Evolutionary conservation across 495 filamentous ascomycete species (phyloP).

Genomic region (Trichocladium uniseriatum): DNA sequence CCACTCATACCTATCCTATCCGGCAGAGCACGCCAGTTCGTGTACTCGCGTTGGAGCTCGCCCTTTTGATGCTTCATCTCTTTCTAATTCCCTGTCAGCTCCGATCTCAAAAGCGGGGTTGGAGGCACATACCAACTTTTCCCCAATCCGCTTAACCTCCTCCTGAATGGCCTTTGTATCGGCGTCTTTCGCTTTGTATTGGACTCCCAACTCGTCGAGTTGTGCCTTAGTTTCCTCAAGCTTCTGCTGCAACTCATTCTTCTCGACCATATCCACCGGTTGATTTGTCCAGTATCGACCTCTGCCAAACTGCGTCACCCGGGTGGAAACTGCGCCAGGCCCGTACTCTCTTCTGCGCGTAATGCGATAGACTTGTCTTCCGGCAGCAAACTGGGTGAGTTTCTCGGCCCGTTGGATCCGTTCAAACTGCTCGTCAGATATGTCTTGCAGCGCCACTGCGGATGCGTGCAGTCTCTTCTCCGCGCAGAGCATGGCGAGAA

Average conservation of each 20-base stretch:
- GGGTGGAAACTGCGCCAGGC: constrained; percentile 53
- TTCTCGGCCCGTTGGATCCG: constrained; percentile 38
- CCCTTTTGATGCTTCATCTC: constrained; percentile 29
- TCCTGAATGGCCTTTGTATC: not conserved
- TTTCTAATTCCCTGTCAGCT: constrained; percentile 27
- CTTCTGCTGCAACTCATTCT: constrained; percentile 36
- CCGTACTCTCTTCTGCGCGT: constrained; percentile 67
- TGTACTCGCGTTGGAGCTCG: constrained; percentile 52
- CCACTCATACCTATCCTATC: constrained; percentile 51
- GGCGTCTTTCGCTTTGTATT: constrained; percentile 25
- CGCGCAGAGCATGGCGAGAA: constrained; percentile 77
- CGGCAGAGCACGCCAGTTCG: constrained; percentile 56
- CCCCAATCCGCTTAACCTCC: not conserved
- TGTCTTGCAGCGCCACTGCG: constrained; percentile 51
- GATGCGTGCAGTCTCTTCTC: constrained; percentile 57
- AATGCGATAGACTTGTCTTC: constrained; percentile 48
- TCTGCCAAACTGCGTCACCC: constrained; percentile 41
- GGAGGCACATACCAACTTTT: too few species aligned
- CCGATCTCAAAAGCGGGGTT: not conserved
- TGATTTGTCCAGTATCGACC: constrained; percentile 68
- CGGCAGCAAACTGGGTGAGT: constrained; percentile 55
- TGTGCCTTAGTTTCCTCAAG: constrained; percentile 26
- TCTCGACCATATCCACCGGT: constrained; percentile 56
- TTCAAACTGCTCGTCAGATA: constrained; percentile 54
- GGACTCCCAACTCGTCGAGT: constrained; percentile 29